Evolutionary conservation across 1,284 basidiomycete species (phyloP).

Genomic region (Phellopilus nigrolimitatus): DNA sequence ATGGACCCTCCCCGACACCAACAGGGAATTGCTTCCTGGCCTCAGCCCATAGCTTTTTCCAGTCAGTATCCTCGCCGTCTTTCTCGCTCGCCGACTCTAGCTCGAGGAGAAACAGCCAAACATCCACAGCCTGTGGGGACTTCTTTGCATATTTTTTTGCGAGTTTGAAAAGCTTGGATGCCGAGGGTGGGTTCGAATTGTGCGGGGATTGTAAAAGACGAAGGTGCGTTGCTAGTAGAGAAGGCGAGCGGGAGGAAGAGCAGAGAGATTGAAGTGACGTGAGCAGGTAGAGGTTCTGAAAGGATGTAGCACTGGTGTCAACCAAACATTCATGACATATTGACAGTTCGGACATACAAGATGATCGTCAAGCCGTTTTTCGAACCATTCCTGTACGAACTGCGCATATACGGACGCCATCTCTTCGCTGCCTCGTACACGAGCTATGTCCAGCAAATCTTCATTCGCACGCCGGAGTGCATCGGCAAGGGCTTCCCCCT

Average conservation of each 20-base stretch:
- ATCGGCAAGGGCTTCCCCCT: slow-evolving; percentile 49
- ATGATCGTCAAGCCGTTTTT: slow-evolving; percentile 40
- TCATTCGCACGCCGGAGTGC: slow-evolving; percentile 56
- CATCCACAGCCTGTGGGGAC: slow-evolving; percentile 31
- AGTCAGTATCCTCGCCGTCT: slow-evolving; percentile 25
- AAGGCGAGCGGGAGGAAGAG: slow-evolving; percentile 29
- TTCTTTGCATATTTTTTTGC: slow-evolving; percentile 42
- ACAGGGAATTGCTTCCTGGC: slow-evolving; percentile 30
- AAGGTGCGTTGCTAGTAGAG: slow-evolving; percentile 44
- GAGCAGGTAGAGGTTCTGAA: slow-evolving; percentile 49
- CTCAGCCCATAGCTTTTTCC: slow-evolving; percentile 36
- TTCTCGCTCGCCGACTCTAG: slow-evolving; percentile 35
- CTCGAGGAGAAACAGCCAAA: slow-evolving; percentile 53
- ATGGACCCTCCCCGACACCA: slow-evolving; percentile 29
- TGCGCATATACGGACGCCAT: slow-evolving; percentile 41
- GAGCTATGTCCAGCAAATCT: slow-evolving; percentile 37
- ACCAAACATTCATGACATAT: not conserved
- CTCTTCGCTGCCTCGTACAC: slow-evolving; percentile 9
- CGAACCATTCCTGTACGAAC: slow-evolving; percentile 56
- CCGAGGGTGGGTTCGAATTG: slow-evolving; percentile 29
- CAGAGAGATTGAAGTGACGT: slow-evolving; percentile 44
- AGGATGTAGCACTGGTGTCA: too few relatives aligned
- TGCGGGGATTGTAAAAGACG: slow-evolving; percentile 34
- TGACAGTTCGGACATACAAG: slow-evolving; percentile 42
- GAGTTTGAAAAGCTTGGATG: slow-evolving; percentile 35